phyloP scores from a whole-genome alignment of 441 rosid genomes.

The Adansonia rubrostipa region DNA sequence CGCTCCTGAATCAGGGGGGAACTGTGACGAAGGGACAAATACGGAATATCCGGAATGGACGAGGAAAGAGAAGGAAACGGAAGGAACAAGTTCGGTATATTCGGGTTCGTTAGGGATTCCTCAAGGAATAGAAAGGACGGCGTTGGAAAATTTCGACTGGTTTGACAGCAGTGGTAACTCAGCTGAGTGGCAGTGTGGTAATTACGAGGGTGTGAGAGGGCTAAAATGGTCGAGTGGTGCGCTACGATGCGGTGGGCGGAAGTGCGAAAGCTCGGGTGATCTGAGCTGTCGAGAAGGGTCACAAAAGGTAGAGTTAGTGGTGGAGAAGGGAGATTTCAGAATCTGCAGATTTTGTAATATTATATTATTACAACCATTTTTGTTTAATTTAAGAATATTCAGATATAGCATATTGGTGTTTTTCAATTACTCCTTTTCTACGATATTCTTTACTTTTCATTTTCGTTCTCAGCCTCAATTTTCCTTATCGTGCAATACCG shows the following conservation, averaged over 20 bases:
- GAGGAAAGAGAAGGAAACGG: slow-evolving; percentile 30
- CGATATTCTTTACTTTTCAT: background rate
- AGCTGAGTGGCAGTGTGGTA: slow-evolving; percentile 24
- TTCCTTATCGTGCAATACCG: background rate
- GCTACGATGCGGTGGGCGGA: background rate
- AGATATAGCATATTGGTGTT: slow-evolving; percentile 21
- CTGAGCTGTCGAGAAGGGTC: slow-evolving; percentile 25
- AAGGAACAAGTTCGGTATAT: slow-evolving; percentile 29
- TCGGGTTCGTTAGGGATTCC: slow-evolving; percentile 20
- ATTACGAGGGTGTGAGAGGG: background rate
- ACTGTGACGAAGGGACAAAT: slow-evolving; percentile 25
- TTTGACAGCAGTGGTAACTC: slow-evolving; percentile 4
- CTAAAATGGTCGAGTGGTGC: slow-evolving; percentile 1
- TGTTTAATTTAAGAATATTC: slow-evolving; percentile 25
- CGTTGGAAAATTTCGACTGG: slow-evolving; percentile 22
- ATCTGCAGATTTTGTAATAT: slow-evolving; percentile 29
- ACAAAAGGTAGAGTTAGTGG: slow-evolving; percentile 24
- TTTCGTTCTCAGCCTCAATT: slow-evolving; percentile 9
- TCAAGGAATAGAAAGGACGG: slow-evolving; percentile 30
- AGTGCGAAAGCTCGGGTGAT: slow-evolving; percentile 3
- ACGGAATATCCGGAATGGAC: slow-evolving; percentile 36
- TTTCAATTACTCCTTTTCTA: background rate
- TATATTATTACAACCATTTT: slow-evolving; percentile 16
- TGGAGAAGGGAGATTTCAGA: slow-evolving; percentile 25
- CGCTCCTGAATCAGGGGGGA: slow-evolving; percentile 16